These are phyloP conservation scores for Hyaloscypha finlandica DNA, from an alignment of 495 filamentous ascomycete genomes.

Conservation along the genomic window DNA sequence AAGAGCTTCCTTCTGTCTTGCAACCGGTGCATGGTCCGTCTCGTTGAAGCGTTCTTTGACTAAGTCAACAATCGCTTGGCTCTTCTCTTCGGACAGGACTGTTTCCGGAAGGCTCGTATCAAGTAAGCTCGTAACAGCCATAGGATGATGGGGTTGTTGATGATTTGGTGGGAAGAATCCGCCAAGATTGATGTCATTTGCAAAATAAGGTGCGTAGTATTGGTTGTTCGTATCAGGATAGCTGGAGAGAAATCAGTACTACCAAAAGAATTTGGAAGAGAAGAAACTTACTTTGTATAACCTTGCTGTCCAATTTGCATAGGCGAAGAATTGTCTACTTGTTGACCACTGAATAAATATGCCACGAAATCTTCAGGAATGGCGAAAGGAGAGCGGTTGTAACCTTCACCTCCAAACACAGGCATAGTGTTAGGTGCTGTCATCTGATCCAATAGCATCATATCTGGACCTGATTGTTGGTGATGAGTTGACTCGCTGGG, in stretches of 20 bases:
- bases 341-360: conserved; percentile 79
- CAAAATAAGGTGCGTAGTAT: conserved; percentile 54
- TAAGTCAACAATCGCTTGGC: conserved; percentile 80
- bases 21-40: conserved; percentile 70
- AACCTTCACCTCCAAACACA: conserved; percentile 79
- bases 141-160: conserved; percentile 67
- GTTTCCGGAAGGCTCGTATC: conserved; percentile 79
- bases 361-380: conserved; percentile 92
- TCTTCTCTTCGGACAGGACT: conserved; percentile 83
- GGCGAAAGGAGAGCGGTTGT: conserved; percentile 81
- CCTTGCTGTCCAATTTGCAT: conserved; percentile 45
- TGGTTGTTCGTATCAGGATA: conserved; percentile 53
- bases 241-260: conserved; percentile 33
- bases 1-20: conserved; percentile 74
- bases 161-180: conserved; percentile 50
- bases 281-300: conserved; percentile 45
- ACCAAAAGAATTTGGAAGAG: neutral
- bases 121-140: conserved; percentile 90
- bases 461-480: conserved; percentile 48
- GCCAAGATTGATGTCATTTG: conserved; percentile 45
- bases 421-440: conserved; percentile 71
- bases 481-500: conserved; percentile 35
- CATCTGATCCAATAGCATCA: conserved; percentile 66
- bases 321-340: conserved; percentile 34
- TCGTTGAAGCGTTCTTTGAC: conserved; percentile 83